Percentiles rank a stretch among this genome's conserved stretches.
These are phyloP conservation scores for Gossypium davidsonii DNA, from an alignment of 441 rosid species.

Conservation along the genomic window DNA sequence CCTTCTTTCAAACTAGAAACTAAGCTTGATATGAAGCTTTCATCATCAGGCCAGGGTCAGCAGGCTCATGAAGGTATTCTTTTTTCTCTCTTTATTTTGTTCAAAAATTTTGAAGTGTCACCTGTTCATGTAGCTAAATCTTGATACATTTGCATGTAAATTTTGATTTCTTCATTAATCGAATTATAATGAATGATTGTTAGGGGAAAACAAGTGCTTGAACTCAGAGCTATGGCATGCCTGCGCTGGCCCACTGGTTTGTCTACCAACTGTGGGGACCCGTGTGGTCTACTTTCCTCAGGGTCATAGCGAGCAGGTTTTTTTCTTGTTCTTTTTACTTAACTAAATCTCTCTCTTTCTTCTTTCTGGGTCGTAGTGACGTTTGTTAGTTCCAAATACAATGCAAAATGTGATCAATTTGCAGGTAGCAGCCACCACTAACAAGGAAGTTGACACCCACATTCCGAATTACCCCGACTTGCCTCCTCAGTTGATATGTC, in stretches of 20 bases:
- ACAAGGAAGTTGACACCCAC: slow-evolving; percentile 83
- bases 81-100: neutral
- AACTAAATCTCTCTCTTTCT: neutral
- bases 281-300: slow-evolving; percentile 39
- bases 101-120: neutral
- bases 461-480: slow-evolving; percentile 89
- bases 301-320: slow-evolving; percentile 78
- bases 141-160: neutral
- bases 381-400: neutral
- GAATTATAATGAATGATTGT: neutral
- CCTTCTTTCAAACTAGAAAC: neutral
- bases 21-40: slow-evolving; percentile 52
- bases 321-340: neutral
- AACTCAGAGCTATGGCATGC: slow-evolving; percentile 94
- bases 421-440: slow-evolving; percentile 90
- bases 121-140: neutral
- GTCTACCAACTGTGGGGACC: slow-evolving; percentile 25
- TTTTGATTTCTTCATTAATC: neutral
- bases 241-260: slow-evolving; percentile 88
- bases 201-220: slow-evolving; percentile 36
- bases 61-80: slow-evolving; percentile 60
- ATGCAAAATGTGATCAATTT: slow-evolving; percentile 3
- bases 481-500: slow-evolving; percentile 55
- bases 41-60: slow-evolving; percentile 57
- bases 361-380: neutral